A percentile compares a stretch with the other conserved stretches of the same genome.
These are phyloP conservation scores for Lumnitzera racemosa DNA, from an alignment of 345 rosid genomes.

Conservation along the genomic window DNA sequence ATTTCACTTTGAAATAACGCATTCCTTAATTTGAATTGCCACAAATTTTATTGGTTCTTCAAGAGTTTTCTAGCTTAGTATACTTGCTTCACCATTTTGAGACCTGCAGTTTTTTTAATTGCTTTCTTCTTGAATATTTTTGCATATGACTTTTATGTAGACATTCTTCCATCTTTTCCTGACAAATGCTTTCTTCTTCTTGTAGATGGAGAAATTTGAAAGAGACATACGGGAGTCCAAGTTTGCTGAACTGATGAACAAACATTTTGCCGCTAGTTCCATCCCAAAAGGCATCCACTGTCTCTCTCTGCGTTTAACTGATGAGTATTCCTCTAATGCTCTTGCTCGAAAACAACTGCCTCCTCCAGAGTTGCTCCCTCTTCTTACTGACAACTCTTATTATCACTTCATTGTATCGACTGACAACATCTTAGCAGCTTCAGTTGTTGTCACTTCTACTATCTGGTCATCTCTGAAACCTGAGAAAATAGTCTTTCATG, in stretches of 20 bases:
- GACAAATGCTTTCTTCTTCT: conserved; percentile 9
- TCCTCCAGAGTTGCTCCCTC: conserved; percentile 95
- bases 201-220: conserved; percentile 91
- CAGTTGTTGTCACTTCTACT: conserved; percentile 92
- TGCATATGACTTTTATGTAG: neutral
- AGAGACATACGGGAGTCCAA: conserved; percentile 83
- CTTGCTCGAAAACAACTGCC: conserved; percentile 96
- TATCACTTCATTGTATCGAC: conserved; percentile 86
- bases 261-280: conserved; percentile 99
- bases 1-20: too few relatives aligned
- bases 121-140: neutral
- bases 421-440: conserved; percentile 96
- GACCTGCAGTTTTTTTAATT: neutral
- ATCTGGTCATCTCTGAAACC: conserved; percentile 80
- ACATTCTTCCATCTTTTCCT: neutral
- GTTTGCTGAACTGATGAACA: conserved; percentile 93
- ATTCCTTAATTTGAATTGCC: too few relatives aligned
- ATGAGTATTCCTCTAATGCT: conserved; percentile 98
- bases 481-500: conserved; percentile 88
- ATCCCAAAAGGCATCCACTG: conserved; percentile 97
- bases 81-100: too few relatives aligned
- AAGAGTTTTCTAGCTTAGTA: too few relatives aligned
- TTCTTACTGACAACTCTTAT: conserved; percentile 82
- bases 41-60: too few relatives aligned
- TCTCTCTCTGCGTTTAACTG: conserved; percentile 89